phyloP scores from a whole-genome alignment of 352 stramenopile genomes.

The Aphanomyces stellatus region DNA sequence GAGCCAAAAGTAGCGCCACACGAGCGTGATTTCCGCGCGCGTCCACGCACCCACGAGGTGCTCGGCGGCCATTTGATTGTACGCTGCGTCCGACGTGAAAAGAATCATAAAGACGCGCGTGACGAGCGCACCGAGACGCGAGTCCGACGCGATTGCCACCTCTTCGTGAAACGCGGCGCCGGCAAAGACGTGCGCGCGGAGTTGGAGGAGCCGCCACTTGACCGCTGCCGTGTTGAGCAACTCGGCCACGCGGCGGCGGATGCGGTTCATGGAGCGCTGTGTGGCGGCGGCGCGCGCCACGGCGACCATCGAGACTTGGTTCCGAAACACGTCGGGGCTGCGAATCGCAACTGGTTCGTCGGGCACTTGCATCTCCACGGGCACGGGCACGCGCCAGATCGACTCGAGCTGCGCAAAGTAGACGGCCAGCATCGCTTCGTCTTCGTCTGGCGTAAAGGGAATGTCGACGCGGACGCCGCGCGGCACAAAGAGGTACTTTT shows the following conservation, averaged over 20 bases:
- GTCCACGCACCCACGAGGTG: conserved; percentile 77
- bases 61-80: conserved; percentile 70
- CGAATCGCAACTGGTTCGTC: not conserved
- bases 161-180: conserved; percentile 48
- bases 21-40: conserved; percentile 54
- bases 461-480: not conserved
- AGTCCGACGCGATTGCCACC: conserved; percentile 38
- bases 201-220: not conserved
- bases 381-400: conserved; percentile 9
- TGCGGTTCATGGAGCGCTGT: not conserved
- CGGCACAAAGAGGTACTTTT: not conserved
- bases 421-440: not conserved
- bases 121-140: conserved; percentile 62
- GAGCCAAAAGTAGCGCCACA: conserved; percentile 80
- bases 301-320: not conserved
- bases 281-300: not conserved
- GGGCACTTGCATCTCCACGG: conserved; percentile 4
- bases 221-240: not conserved
- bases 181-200: not conserved
- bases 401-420: conserved; percentile 2
- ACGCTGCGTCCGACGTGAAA: conserved; percentile 54
- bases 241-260: conserved; percentile 1
- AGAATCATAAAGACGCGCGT: conserved; percentile 76
- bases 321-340: not conserved
- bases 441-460: conserved; percentile 6